A percentile compares a stretch with the other conserved stretches of the same genome.
phyloP scores from a whole-genome alignment of 768 basidiomycete genomes.

The Pleurotus salmoneostramineus region DNA sequence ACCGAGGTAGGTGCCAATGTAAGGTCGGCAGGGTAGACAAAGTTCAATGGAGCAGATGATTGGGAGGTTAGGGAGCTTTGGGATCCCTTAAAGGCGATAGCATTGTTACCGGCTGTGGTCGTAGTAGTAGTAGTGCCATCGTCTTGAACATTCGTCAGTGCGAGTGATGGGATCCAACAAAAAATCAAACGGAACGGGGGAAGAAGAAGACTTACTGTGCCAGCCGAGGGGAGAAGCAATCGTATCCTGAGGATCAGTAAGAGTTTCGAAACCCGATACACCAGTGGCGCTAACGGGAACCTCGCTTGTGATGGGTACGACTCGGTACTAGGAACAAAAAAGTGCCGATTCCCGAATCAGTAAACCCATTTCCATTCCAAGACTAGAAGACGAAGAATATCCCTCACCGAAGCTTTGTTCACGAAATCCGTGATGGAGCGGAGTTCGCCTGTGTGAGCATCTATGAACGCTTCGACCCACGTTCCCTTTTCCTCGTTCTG shows the following conservation, averaged over 20 bases:
- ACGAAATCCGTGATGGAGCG: constrained; percentile 51
- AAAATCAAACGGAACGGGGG: too few relatives aligned
- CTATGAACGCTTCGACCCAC: constrained; percentile 58
- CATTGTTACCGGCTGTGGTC: constrained; percentile 31
- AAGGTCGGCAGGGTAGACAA: constrained; percentile 28
- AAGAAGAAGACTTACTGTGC: too few relatives aligned
- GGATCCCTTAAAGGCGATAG: constrained; percentile 25
- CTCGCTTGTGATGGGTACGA: constrained; percentile 49
- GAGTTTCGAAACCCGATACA: constrained; percentile 44
- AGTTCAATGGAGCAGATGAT: constrained; percentile 26
- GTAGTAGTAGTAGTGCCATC: constrained; percentile 17
- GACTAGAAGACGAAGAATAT: background rate
- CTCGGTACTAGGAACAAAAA: constrained; percentile 30
- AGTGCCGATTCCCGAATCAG: background rate
- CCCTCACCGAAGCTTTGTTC: constrained; percentile 33
- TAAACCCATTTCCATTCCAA: background rate
- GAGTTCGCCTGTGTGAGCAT: constrained; percentile 49
- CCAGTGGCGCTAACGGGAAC: constrained; percentile 16
- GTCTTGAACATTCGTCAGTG: background rate
- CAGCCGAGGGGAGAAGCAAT: constrained; percentile 54
- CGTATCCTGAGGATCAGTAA: constrained; percentile 51
- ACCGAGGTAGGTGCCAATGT: constrained; percentile 22
- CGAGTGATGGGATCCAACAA: background rate
- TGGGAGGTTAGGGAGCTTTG: constrained; percentile 24
- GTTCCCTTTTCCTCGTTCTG: constrained; percentile 28